phyloP scores from a whole-genome alignment of 2,329 filamentous ascomycete genomes.

The Microdochium paspali region DNA sequence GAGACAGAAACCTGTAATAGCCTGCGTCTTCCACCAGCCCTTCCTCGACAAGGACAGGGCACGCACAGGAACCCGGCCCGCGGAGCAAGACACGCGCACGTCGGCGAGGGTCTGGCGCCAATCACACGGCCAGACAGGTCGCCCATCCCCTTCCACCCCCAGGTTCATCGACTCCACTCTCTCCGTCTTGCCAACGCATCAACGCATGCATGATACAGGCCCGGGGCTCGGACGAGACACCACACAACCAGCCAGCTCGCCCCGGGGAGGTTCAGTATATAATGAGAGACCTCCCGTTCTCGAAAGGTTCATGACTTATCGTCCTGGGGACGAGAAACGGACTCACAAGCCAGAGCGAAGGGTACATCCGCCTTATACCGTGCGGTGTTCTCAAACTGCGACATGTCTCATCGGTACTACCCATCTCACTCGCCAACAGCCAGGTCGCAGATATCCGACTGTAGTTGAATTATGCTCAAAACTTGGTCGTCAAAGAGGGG shows the following conservation, averaged over 20 bases:
- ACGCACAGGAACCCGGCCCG: not conserved
- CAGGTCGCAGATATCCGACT: too few species aligned
- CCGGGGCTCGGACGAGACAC: too few species aligned
- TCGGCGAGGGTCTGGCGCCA: not conserved
- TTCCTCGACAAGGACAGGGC: not conserved
- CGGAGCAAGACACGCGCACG: not conserved
- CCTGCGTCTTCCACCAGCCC: too few species aligned
- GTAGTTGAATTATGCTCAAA: too few species aligned
- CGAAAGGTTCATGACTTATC: too few species aligned
- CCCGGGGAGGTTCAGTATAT: constrained; percentile 17
- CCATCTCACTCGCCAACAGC: too few species aligned
- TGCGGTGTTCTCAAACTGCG: too few species aligned
- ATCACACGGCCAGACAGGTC: constrained; percentile 12
- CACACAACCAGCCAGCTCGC: constrained; percentile 18
- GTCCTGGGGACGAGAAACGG: too few species aligned
- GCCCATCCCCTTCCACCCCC: constrained; percentile 12
- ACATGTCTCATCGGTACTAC: too few species aligned
- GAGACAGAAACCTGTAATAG: not conserved
- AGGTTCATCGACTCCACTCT: constrained; percentile 18
- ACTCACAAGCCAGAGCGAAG: too few species aligned
- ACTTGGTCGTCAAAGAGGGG: not conserved
- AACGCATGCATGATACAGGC: constrained; percentile 8
- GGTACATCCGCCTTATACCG: too few species aligned
- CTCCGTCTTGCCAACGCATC: constrained; percentile 24
- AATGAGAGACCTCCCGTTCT: too few species aligned